phyloP scores from a whole-genome alignment of 129 eudicot species.

The Lactuca sativa region DNA sequence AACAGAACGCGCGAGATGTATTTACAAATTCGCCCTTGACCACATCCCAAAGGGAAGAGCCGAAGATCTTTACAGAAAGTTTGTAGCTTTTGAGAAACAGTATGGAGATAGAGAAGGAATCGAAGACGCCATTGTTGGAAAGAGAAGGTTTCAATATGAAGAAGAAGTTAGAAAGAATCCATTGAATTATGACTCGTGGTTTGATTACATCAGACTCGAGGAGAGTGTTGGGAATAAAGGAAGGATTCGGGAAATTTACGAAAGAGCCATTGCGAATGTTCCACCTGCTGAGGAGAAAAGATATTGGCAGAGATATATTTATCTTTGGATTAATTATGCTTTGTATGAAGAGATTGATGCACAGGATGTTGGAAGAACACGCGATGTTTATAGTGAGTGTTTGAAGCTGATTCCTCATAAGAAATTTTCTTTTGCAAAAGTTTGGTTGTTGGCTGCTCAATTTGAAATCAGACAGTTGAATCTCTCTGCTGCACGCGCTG shows the following conservation, averaged over 20 bases:
- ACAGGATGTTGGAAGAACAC: conserved; percentile 56
- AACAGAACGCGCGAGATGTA: conserved; percentile 86
- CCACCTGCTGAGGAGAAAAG: conserved; percentile 96
- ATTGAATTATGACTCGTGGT: conserved; percentile 84
- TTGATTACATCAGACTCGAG: conserved; percentile 79
- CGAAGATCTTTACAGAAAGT: conserved; percentile 82
- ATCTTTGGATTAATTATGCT: conserved; percentile 79
- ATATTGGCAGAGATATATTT: conserved; percentile 86
- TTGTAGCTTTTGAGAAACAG: conserved; percentile 94
- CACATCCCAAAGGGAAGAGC: conserved; percentile 94
- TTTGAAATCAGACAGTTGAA: conserved; percentile 88
- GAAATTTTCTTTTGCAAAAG: conserved; percentile 86
- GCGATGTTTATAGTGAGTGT: conserved; percentile 79
- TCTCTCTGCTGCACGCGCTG: conserved; percentile 55
- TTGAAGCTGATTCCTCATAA: conserved; percentile 71
- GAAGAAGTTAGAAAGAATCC: conserved; percentile 90
- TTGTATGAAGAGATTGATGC: conserved; percentile 93
- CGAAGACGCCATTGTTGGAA: conserved; percentile 94
- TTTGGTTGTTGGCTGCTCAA: conserved; percentile 96
- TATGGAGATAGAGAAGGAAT: conserved; percentile 93
- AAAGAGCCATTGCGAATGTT: conserved; percentile 80
- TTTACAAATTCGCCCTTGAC: conserved; percentile 82
- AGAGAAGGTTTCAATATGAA: conserved; percentile 91
- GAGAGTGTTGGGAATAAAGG: conserved; percentile 67
- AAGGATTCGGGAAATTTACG: conserved; percentile 73